Conservation (phyloP, 2,329 filamentous ascomycete genomes). For the Hymenoscyphus fraxineus region DNA sequence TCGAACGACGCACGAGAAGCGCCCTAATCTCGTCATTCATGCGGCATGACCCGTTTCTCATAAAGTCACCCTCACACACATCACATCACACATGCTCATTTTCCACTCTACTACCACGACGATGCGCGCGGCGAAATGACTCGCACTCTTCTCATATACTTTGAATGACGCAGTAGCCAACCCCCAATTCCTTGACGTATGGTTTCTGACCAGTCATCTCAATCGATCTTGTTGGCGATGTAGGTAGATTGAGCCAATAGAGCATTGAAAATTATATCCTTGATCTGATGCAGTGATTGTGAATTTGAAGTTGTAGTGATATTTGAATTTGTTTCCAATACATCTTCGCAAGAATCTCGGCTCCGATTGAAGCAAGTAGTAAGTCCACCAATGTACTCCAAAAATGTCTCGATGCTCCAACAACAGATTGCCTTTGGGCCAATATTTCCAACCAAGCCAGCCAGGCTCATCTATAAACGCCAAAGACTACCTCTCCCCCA, state of each 20-base stretch:
- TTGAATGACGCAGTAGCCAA: conserved; percentile 20
- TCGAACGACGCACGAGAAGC: conserved; percentile 36
- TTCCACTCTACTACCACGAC: conserved; percentile 17
- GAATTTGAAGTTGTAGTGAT: neutral
- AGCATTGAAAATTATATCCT: conserved; percentile 19
- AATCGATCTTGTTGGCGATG: conserved; percentile 27
- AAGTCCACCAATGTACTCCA: neutral
- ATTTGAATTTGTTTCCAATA: neutral
- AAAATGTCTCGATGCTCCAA: neutral
- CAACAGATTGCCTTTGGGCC: neutral
- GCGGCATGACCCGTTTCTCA: conserved; percentile 35
- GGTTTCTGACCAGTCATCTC: conserved; percentile 21
- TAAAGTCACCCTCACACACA: conserved; percentile 35
- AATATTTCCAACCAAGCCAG: conserved; percentile 3
- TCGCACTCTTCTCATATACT: conserved; percentile 26
- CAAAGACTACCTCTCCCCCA: conserved; percentile 9
- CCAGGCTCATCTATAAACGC: conserved; percentile 10
- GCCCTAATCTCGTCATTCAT: conserved; percentile 38
- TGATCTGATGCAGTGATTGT: neutral
- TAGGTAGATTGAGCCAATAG: conserved; percentile 30
- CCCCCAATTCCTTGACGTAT: conserved; percentile 23
- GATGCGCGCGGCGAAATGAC: conserved; percentile 17
- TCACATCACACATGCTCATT: conserved; percentile 22
- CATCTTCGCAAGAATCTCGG: neutral
- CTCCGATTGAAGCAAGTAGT: neutral